Conservation (phyloP, 768 basidiomycete species). For the Tricholoma bakamatsutake region DNA sequence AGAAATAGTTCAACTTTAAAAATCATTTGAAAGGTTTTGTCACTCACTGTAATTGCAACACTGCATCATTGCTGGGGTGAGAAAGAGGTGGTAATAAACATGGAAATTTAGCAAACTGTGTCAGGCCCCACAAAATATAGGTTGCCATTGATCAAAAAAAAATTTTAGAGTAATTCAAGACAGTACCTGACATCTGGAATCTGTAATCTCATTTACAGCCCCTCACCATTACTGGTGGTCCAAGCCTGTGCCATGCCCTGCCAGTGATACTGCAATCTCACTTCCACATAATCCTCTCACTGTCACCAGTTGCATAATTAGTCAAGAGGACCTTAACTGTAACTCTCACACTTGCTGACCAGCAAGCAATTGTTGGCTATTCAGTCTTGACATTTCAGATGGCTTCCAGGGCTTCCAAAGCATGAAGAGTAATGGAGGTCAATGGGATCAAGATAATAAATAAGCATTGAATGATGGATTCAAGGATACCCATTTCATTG, state of each 20-base stretch:
- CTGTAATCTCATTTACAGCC: neutral
- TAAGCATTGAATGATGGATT: neutral
- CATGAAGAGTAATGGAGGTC: neutral
- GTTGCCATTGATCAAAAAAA: neutral
- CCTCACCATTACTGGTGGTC: neutral
- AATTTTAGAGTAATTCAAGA: neutral
- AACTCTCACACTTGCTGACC: neutral
- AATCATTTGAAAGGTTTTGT: too few relatives aligned
- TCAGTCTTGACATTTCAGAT: neutral
- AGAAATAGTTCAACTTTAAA: too few relatives aligned
- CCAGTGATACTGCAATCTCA: neutral
- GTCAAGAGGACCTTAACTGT: neutral
- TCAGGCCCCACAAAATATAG: neutral
- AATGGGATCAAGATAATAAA: neutral
- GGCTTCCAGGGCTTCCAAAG: neutral
- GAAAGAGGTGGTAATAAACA: neutral
- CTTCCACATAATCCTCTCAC: neutral
- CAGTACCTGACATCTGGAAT: neutral
- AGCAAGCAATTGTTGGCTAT: neutral
- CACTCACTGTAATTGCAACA: neutral
- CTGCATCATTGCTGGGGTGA: neutral
- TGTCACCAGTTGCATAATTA: neutral
- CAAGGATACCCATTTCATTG: neutral
- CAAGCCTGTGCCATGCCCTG: neutral
- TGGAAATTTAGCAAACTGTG: neutral